A percentile compares a stretch with the other conserved stretches of the same genome.
Conservation (phyloP, 441 rosid species). For the Daphne laureola region DNA sequence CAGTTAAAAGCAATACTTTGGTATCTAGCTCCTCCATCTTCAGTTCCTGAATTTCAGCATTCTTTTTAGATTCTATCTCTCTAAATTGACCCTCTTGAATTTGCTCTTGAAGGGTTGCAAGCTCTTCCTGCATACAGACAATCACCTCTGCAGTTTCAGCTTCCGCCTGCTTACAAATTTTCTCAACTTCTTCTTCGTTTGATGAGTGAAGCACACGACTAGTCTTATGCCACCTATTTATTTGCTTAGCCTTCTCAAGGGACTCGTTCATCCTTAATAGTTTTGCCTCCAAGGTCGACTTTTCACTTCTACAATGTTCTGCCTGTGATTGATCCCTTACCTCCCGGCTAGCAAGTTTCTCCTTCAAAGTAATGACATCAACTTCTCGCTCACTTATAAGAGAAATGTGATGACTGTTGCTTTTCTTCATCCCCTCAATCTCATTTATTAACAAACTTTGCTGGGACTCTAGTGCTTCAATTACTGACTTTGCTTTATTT, state of each 20-base stretch:
- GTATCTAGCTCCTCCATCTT: conserved; percentile 53
- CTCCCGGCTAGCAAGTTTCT: conserved; percentile 43
- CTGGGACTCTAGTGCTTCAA: conserved; percentile 86
- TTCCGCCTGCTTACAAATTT: conserved; percentile 79
- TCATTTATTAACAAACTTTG: conserved; percentile 62
- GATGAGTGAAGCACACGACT: conserved; percentile 54
- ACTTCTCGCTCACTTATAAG: conserved; percentile 49
- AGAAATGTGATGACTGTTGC: conserved; percentile 36
- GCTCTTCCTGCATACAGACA: conserved; percentile 93
- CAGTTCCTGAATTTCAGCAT: conserved; percentile 35
- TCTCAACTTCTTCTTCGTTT: conserved; percentile 77
- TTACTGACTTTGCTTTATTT: conserved; percentile 56
- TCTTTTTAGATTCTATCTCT: conserved; percentile 50
- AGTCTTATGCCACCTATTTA: conserved; percentile 63
- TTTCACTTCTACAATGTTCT: conserved; percentile 24
- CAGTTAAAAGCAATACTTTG: conserved; percentile 35
- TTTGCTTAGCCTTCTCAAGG: conserved; percentile 77
- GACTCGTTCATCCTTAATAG: conserved; percentile 86
- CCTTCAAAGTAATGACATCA: conserved; percentile 47
- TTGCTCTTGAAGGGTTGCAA: conserved; percentile 75
- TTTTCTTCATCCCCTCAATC: conserved; percentile 57
- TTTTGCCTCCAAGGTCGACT: conserved; percentile 38
- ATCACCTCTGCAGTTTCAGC: conserved; percentile 95
- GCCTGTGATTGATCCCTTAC: conserved; percentile 34
- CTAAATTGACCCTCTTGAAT: conserved; percentile 60